Percentiles rank a stretch among this genome's conserved stretches.
Conservation (phyloP, 2,329 filamentous ascomycete species). For the Taxawa tesnikishii region DNA sequence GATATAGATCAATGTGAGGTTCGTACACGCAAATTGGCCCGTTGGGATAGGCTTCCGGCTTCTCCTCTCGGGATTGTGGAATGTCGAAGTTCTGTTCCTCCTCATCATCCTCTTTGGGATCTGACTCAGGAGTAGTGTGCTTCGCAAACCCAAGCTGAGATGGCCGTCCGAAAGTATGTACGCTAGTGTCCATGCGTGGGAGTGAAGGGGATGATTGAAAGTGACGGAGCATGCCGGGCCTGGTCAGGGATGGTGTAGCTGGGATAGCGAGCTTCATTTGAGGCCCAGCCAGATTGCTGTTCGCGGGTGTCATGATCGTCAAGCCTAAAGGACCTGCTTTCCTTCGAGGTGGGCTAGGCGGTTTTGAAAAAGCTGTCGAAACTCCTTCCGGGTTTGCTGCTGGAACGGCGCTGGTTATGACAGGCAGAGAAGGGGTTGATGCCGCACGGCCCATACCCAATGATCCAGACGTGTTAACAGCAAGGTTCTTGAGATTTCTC, state of each 20-base stretch:
- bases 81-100: conserved; percentile 40
- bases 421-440: conserved; percentile 40
- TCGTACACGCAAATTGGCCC: conserved; percentile 74
- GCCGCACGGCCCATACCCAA: conserved; percentile 33
- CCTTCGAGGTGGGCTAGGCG: conserved; percentile 53
- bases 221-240: conserved; percentile 41
- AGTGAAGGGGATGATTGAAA: conserved; percentile 52
- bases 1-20: conserved; percentile 64
- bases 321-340: conserved; percentile 70
- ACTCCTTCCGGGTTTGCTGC: conserved; percentile 48
- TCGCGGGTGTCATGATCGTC: conserved; percentile 53
- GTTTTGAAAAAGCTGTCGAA: conserved; percentile 71
- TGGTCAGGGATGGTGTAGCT: conserved; percentile 42
- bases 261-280: conserved; percentile 45
- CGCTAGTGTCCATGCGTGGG: conserved; percentile 25
- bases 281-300: conserved; percentile 45
- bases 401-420: conserved; percentile 31
- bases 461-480: conserved; percentile 53
- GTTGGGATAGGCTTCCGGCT: conserved; percentile 70
- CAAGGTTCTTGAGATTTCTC: conserved; percentile 77
- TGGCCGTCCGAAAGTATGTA: neutral
- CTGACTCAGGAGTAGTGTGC: conserved; percentile 40
- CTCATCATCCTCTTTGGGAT: conserved; percentile 50
- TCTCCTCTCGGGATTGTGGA: conserved; percentile 50
- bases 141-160: neutral